A percentile compares a stretch with the other conserved stretches of the same genome.
phyloP scores from a whole-genome alignment of 257 asterid genomes.

The Lavandula angustifolia region DNA sequence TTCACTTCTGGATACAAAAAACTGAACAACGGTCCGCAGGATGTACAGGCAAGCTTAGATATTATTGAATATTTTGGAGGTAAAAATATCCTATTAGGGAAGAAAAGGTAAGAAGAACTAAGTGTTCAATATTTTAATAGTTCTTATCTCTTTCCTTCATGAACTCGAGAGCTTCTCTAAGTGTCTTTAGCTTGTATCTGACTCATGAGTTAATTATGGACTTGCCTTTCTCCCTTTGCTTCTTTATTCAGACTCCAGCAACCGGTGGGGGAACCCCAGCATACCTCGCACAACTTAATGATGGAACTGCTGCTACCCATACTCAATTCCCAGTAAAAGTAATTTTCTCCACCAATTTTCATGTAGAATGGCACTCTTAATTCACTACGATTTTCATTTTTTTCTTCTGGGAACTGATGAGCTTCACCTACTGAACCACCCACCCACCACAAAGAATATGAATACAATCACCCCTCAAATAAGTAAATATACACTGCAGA shows the following conservation, averaged over 20 bases:
- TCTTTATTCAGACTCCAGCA: slow-evolving; percentile 36
- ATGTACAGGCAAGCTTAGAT: slow-evolving; percentile 60
- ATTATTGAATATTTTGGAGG: slow-evolving; percentile 50
- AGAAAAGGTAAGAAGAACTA: slow-evolving; percentile 53
- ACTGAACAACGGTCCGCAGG: slow-evolving; percentile 40
- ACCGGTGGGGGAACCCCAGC: slow-evolving; percentile 34
- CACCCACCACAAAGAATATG: no score
- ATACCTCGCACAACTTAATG: slow-evolving; percentile 33
- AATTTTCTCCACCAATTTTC: slow-evolving; percentile 30
- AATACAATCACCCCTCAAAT: no score
- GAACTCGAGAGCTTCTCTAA: slow-evolving; percentile 23
- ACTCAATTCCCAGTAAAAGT: slow-evolving; percentile 37
- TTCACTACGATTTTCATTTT: background rate
- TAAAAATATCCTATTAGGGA: slow-evolving; percentile 45
- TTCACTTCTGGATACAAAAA: slow-evolving; percentile 44
- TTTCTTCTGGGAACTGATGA: slow-evolving; percentile 6
- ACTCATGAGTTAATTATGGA: slow-evolving; percentile 6
- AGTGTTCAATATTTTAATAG: slow-evolving; percentile 23
- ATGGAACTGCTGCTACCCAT: slow-evolving; percentile 35
- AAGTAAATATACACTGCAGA: no score
- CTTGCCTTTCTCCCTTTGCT: slow-evolving; percentile 15
- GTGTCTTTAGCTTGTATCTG: slow-evolving; percentile 17
- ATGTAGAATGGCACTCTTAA: background rate
- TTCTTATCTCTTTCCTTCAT: slow-evolving; percentile 1
- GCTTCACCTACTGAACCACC: background rate